Evolutionary conservation across 2,329 filamentous ascomycete genomes (phyloP).

Genomic region (Bipolaris gigantea): DNA sequence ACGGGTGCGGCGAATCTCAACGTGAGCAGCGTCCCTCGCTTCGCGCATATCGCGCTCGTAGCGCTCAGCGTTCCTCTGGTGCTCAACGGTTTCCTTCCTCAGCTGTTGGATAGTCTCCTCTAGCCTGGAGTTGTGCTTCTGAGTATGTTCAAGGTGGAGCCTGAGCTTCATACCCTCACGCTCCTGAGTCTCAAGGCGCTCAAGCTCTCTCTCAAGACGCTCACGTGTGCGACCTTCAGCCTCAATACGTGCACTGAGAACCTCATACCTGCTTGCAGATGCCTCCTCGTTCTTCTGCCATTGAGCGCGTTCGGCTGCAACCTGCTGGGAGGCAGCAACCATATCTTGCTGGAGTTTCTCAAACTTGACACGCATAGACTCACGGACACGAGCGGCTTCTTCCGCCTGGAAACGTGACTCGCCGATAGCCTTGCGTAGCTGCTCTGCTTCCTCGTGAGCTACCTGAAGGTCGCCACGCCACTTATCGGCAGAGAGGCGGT

Average conservation of each 20-base stretch:
- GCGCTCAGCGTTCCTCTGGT: slow-evolving; percentile 68
- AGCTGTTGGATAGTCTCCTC: slow-evolving; percentile 57
- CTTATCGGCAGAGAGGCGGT: slow-evolving; percentile 61
- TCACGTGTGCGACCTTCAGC: slow-evolving; percentile 49
- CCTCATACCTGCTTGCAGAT: slow-evolving; percentile 57
- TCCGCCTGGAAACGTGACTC: slow-evolving; percentile 77
- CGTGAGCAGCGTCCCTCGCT: slow-evolving; percentile 74
- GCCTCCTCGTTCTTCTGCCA: slow-evolving; percentile 70
- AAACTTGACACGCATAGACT: slow-evolving; percentile 82
- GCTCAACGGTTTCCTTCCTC: slow-evolving; percentile 68
- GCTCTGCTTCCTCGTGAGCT: slow-evolving; percentile 59
- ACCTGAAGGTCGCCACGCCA: slow-evolving; percentile 63
- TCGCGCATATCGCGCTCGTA: slow-evolving; percentile 84
- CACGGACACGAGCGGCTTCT: slow-evolving; percentile 81
- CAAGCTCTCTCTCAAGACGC: slow-evolving; percentile 51
- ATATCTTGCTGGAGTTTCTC: slow-evolving; percentile 86
- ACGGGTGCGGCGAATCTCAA: slow-evolving; percentile 79
- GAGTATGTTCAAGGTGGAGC: slow-evolving; percentile 67
- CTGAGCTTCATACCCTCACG: slow-evolving; percentile 77
- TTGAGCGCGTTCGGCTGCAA: slow-evolving; percentile 78
- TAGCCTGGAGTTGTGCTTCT: slow-evolving; percentile 66
- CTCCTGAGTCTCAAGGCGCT: slow-evolving; percentile 59
- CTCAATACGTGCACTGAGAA: slow-evolving; percentile 57
- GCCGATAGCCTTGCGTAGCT: slow-evolving; percentile 72
- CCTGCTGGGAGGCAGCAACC: slow-evolving; percentile 73